Base-by-base conservation (phyloP, 495 filamentous ascomycete species). In the Aspergillus nidulans region DNA sequence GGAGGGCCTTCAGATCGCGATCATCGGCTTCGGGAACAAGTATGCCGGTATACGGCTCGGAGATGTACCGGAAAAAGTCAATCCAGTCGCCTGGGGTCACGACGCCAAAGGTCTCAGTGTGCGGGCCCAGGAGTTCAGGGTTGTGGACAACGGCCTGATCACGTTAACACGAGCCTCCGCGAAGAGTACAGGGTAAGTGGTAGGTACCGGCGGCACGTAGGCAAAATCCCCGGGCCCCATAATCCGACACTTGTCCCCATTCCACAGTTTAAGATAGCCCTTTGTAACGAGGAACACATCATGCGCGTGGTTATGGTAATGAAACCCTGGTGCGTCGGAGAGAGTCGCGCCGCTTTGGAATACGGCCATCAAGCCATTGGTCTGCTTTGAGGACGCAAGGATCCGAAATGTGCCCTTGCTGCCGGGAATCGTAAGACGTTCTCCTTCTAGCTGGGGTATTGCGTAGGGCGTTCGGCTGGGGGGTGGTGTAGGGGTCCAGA, bases 81-180 rank as follows among this genome's bases (percentile, higher is more conserved):
- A 76, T 70, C 76, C 74, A 79, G 60, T 75, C 76, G n/a, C 76
- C 75, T n/a, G 76, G 76, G 3, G 72, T 74, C 28, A 77, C 70
- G 8, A 79, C 49, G 36, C 75, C 75, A 42, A 69, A 68, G 43
- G 69, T 67, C 42, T 78, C 75, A 13, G 75, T 74, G 52, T 78
- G 72, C 0, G 68, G 66, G 8, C 70, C 70, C 8, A 71, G 60
- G 56, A 75, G 69, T 53, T 75, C 69, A 20, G 71, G 72, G 43
- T 71, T 72, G 57, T 78, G 75, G 42, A 78, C 45, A 6, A 24
- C 12, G 58, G 21, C 28, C 36, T 53, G 26, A 20, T 32, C 25
- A 23, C 12, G 15, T 12, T n/a, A 28, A 28, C 9, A 28, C n/a
- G n/a, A n/a, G n/a, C n/a, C n/a, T n/a, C n/a, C n/a, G n/a, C n/a